Evolutionary conservation across 306 rosid genomes (phyloP).

Genomic region (Dalbergia cochinchinensis): DNA sequence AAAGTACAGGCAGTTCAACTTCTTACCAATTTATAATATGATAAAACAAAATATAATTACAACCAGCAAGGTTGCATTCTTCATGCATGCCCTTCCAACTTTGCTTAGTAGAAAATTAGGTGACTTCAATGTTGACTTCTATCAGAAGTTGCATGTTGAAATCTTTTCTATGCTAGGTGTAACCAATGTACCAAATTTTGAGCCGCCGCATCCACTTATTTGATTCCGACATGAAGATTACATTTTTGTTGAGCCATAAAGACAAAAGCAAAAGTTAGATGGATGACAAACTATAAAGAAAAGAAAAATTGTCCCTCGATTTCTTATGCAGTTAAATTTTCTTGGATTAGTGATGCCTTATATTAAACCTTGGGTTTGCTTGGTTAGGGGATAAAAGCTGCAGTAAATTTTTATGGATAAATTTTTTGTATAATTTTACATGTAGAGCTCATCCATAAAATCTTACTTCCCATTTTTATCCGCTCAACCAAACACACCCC

Average conservation of each 20-base stretch:
- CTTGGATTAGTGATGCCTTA: too few relatives aligned
- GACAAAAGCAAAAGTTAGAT: too few relatives aligned
- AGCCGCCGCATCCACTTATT: background rate
- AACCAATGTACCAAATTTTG: background rate
- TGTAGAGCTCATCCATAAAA: too few relatives aligned
- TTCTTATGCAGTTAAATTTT: too few relatives aligned
- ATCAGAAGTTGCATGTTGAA: background rate
- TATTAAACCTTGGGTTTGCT: too few relatives aligned
- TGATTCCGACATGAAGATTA: too few relatives aligned
- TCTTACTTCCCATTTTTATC: too few relatives aligned
- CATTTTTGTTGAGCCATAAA: too few relatives aligned
- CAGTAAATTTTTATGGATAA: too few relatives aligned
- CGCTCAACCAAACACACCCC: too few relatives aligned
- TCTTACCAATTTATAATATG: background rate
- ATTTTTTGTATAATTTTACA: too few relatives aligned
- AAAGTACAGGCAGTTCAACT: slow-evolving; percentile 11
- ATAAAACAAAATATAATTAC: background rate
- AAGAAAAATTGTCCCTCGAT: background rate
- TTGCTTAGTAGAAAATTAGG: background rate
- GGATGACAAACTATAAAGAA: background rate
- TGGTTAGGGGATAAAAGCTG: too few relatives aligned
- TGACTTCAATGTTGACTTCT: background rate
- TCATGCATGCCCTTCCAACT: background rate
- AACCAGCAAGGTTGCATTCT: background rate
- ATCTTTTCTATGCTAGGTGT: background rate